These are phyloP conservation scores for Pseudogymnoascus sp. DNA, from an alignment of 2,329 filamentous ascomycete genomes.

Conservation along the genomic window DNA sequence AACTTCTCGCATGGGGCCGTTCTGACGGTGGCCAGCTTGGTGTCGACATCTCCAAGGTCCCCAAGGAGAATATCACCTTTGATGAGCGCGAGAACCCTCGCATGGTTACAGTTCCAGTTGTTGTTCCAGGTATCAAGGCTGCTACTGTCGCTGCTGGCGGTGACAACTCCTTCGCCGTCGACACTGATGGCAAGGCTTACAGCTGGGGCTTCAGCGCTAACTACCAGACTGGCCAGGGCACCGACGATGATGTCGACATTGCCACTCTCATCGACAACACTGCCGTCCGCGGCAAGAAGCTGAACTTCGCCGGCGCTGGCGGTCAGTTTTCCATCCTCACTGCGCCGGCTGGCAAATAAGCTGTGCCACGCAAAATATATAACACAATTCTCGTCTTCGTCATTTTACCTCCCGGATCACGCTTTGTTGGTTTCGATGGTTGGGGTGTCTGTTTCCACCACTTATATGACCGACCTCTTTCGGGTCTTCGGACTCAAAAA, in stretches of 20 bases:
- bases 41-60: conserved; percentile 47
- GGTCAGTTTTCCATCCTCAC: conserved; percentile 72
- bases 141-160: conserved; percentile 56
- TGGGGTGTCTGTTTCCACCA: background rate
- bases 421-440: background rate
- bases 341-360: conserved; percentile 27
- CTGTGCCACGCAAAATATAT: background rate
- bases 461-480: background rate
- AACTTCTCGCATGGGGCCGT: conserved; percentile 54
- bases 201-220: conserved; percentile 75
- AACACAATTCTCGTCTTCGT: background rate
- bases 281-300: conserved; percentile 65
- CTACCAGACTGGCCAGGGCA: conserved; percentile 73
- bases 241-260: conserved; percentile 67
- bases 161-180: conserved; percentile 68
- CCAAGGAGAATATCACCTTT: conserved; percentile 51
- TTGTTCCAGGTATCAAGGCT: conserved; percentile 49
- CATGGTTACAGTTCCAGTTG: conserved; percentile 60
- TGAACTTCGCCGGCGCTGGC: conserved; percentile 76
- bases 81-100: conserved; percentile 60
- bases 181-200: conserved; percentile 60
- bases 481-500: background rate
- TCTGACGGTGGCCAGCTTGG: conserved; percentile 48
- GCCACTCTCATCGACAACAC: conserved; percentile 80
- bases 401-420: background rate